A percentile compares a stretch with the other conserved stretches of the same genome.
phyloP scores from a whole-genome alignment of 129 eudicot genomes.

The Saposhnikovia divaricata region DNA sequence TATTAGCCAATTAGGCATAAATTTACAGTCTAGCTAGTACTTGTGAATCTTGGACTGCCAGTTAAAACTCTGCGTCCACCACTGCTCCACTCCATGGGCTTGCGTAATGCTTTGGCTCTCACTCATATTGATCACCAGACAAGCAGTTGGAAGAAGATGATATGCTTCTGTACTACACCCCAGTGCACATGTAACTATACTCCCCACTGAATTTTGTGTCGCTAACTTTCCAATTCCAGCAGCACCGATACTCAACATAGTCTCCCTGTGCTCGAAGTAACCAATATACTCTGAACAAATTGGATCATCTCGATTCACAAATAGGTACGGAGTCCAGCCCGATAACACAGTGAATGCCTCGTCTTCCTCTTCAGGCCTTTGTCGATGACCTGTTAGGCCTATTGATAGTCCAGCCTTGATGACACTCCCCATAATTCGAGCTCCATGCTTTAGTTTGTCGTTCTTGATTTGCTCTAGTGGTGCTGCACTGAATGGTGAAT shows the following conservation, averaged over 20 bases:
- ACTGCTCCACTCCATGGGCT: constrained; percentile 8
- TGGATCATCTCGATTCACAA: constrained; percentile 52
- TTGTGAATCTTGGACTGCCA: neutral
- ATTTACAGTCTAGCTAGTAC: neutral
- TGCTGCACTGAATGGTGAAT: constrained; percentile 48
- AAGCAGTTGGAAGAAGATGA: constrained; percentile 9
- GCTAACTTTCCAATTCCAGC: constrained; percentile 17
- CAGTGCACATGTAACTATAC: neutral
- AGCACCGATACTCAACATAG: constrained; percentile 22
- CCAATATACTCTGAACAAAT: constrained; percentile 56
- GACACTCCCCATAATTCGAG: constrained; percentile 33
- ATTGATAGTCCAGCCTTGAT: constrained; percentile 49
- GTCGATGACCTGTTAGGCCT: constrained; percentile 15
- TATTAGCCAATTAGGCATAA: neutral
- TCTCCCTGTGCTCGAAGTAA: constrained; percentile 51
- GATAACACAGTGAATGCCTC: constrained; percentile 24
- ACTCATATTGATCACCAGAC: neutral
- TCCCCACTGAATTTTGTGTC: constrained; percentile 6
- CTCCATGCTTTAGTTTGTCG: constrained; percentile 38
- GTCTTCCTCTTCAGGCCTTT: constrained; percentile 11
- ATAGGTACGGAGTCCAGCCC: constrained; percentile 58
- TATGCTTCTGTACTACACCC: neutral
- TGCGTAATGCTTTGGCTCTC: neutral
- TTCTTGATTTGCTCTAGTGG: constrained; percentile 47
- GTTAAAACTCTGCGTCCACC: constrained; percentile 6